phyloP scores from a whole-genome alignment of 176 grass and related monocot genomes.

The Avena atlantica region DNA sequence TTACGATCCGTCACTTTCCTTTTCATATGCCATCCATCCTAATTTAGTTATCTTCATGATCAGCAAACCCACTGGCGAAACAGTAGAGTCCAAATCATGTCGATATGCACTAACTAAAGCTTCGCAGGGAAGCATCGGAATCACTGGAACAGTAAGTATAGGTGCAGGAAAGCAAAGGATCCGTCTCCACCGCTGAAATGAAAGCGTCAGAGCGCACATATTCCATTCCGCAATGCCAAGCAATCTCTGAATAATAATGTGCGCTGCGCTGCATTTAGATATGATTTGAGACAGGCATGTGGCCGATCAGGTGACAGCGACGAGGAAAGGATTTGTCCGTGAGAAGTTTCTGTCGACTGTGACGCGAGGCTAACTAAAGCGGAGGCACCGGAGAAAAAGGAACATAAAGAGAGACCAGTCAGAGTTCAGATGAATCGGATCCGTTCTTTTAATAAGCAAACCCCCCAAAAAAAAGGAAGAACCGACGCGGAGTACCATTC shows the following conservation, averaged over 20 bases:
- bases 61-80: constrained; percentile 11
- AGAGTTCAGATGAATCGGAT: constrained; percentile 73
- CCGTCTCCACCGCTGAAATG: neutral
- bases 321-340: constrained; percentile 8
- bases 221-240: constrained; percentile 66
- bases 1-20: constrained; percentile 40
- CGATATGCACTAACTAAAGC: neutral
- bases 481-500: constrained; percentile 19
- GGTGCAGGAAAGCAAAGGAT: constrained; percentile 37
- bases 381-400: constrained; percentile 40
- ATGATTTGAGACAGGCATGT: constrained; percentile 1
- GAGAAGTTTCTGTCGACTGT: constrained; percentile 48
- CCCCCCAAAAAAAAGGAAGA: constrained; percentile 24
- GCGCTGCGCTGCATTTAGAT: neutral
- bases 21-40: neutral
- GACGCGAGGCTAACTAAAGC: constrained; percentile 32
- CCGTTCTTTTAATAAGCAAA: constrained; percentile 46
- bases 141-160: neutral
- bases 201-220: constrained; percentile 41
- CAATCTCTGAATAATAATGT: constrained; percentile 40
- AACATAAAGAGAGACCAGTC: constrained; percentile 38
- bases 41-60: constrained; percentile 2
- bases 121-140: neutral
- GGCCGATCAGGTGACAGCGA: neutral
- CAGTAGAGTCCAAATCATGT: constrained; percentile 2